phyloP scores from a whole-genome alignment of 768 basidiomycete species.

The Harrya chromipes region DNA sequence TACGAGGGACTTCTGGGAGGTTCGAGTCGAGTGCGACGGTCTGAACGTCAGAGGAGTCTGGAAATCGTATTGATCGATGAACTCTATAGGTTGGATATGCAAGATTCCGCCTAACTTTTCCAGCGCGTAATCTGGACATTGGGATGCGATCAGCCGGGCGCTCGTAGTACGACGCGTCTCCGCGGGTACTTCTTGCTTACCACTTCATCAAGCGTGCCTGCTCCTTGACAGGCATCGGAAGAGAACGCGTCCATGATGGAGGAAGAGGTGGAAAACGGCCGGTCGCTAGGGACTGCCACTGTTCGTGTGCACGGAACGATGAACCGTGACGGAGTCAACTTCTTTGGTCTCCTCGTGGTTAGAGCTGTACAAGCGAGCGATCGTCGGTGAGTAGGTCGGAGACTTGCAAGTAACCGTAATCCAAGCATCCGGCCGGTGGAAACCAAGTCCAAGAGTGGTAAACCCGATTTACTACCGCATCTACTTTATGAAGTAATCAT shows the following conservation, averaged over 20 bases:
- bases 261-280: constrained; percentile 1
- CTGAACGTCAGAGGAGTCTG: constrained; percentile 20
- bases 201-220: constrained; percentile 15
- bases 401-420: neutral
- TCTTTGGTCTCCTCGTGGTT: neutral
- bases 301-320: neutral
- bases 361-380: neutral
- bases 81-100: neutral
- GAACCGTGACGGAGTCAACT: neutral
- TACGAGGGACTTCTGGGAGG: constrained; percentile 25
- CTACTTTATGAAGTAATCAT: too few species aligned
- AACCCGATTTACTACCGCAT: too few species aligned
- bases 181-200: constrained; percentile 13
- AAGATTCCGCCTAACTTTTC: constrained; percentile 13
- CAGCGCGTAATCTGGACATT: constrained; percentile 19
- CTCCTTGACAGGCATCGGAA: neutral
- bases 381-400: neutral
- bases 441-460: neutral
- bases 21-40: neutral
- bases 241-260: constrained; percentile 5
- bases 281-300: neutral
- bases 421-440: constrained; percentile 5
- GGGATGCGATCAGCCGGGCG: neutral
- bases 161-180: neutral
- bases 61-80: neutral